A percentile compares a stretch with the other conserved stretches of the same genome.
These are phyloP conservation scores for Curvularia verruculosa DNA, from an alignment of 2,329 filamentous ascomycete genomes.

Conservation along the genomic window DNA sequence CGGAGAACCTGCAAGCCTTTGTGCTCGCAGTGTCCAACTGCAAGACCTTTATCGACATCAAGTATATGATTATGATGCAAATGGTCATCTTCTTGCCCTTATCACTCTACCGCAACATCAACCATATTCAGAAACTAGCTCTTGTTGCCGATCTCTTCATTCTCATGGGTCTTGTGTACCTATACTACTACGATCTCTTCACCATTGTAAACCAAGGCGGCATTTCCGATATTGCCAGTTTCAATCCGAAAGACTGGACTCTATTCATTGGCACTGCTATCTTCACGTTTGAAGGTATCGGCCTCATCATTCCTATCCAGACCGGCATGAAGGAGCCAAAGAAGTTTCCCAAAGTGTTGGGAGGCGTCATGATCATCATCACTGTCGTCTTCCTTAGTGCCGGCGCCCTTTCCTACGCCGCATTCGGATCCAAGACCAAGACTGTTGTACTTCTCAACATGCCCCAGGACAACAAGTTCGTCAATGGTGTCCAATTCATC, in stretches of 20 bases:
- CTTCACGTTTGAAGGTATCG: conserved; percentile 98
- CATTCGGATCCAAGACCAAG: conserved; percentile 92
- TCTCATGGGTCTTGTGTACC: conserved; percentile 85
- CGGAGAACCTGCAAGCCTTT: conserved; percentile 93
- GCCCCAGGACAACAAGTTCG: conserved; percentile 91
- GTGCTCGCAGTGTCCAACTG: conserved; percentile 90
- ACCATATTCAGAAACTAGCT: conserved; percentile 94
- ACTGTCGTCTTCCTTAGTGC: conserved; percentile 88
- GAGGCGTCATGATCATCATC: conserved; percentile 92
- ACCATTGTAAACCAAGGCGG: conserved; percentile 77
- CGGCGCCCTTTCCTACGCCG: conserved; percentile 92
- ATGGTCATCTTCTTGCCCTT: conserved; percentile 94
- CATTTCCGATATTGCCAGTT: conserved; percentile 83
- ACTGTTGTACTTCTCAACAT: conserved; percentile 96
- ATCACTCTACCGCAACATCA: conserved; percentile 92
- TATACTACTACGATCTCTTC: conserved; percentile 93
- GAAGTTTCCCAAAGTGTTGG: conserved; percentile 89
- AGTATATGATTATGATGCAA: conserved; percentile 90
- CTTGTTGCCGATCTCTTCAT: conserved; percentile 95
- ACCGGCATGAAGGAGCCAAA: conserved; percentile 91
- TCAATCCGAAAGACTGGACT: conserved; percentile 93
- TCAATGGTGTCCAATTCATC: conserved; percentile 94
- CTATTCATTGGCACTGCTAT: conserved; percentile 98
- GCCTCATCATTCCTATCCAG: conserved; percentile 96
- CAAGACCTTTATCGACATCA: conserved; percentile 82